These are phyloP conservation scores for Astragalus membranaceus DNA, from an alignment of 306 rosid species.

Conservation along the genomic window DNA sequence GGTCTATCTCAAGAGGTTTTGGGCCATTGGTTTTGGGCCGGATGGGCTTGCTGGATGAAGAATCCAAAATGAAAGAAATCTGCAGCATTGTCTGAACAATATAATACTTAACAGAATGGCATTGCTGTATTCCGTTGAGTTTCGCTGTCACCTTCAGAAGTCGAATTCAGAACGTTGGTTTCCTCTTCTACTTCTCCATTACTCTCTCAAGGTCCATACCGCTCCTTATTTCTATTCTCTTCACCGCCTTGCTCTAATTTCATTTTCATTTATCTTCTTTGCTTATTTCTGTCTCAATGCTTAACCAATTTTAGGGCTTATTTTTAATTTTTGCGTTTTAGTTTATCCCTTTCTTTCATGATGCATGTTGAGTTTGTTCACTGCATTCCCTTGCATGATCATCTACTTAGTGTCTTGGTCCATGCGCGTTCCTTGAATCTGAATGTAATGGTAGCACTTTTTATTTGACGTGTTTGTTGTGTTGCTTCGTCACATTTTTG, in stretches of 20 bases:
- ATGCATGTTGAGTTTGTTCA: neutral
- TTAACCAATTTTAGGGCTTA: slow-evolving; percentile 12
- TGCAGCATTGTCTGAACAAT: no score
- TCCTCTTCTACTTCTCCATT: neutral
- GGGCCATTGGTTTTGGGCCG: no score
- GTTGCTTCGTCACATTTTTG: neutral
- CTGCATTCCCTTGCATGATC: neutral
- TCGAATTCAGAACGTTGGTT: neutral
- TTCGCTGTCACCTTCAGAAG: neutral
- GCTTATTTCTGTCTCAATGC: neutral
- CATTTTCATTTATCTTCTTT: neutral
- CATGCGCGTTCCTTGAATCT: slow-evolving; percentile 1
- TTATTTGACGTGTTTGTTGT: neutral
- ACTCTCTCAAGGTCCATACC: slow-evolving; percentile 15
- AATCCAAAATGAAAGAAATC: no score
- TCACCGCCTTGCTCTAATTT: neutral
- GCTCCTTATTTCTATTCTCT: neutral
- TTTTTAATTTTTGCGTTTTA: neutral
- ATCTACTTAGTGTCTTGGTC: neutral
- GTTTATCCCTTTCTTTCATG: neutral
- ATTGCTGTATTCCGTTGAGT: neutral
- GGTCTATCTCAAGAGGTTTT: no score
- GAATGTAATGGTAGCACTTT: neutral
- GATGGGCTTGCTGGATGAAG: no score
- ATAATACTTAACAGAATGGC: no score